Base-by-base conservation (phyloP, 1,284 basidiomycete species). In the Cystobasidium sp. region DNA sequence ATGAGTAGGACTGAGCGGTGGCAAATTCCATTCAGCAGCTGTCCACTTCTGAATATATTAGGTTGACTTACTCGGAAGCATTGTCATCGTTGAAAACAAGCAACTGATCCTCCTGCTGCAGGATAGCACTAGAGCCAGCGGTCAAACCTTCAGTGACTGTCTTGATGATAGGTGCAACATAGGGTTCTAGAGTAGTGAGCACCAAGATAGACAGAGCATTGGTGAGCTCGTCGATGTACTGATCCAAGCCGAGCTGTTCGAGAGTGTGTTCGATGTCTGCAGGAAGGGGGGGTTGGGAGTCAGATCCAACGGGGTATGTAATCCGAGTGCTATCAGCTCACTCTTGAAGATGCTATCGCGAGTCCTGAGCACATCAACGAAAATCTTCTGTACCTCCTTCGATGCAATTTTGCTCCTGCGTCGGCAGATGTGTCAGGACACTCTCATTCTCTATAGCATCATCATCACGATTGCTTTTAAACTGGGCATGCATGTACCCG, bases 1-100 rank as follows among this genome's bases (percentile, higher is more conserved):
- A 68, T 80, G 79, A 3, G 72, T 68, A 14, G 72, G 72, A 47
- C 70, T 73, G 70, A 20, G 37, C 20, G 12, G 18, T 12, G 2
- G 16, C 16, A 2, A 43, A 43, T 44, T 63, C 51, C 14, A 20
- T 41, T 20, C 41, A 41, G 39, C 10, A 9, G 18, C 10, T 43
- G 12, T 10, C 6, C 7, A 46, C 39, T 24, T 16, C 12, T n/a
- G n/a, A 16, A 39, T 20, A 14, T 44, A 5, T n/a, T 46, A 24
- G 1, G 8, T n/a, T 22, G 47, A 59, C 70, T 64, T 31, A 73
- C 70, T 74, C 72, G 20, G 72, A 74, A 24, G 72, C 72, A 49
- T 74, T 44, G 12, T 44, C 46, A 62, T 74, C 67, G 24, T 68
- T 66, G 47, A 74, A 74, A 12, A 74, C 72, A n/a, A 68, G 20